These are phyloP conservation scores for Colletotrichum musae DNA, from an alignment of 2,329 filamentous ascomycete species.

Conservation along the genomic window DNA sequence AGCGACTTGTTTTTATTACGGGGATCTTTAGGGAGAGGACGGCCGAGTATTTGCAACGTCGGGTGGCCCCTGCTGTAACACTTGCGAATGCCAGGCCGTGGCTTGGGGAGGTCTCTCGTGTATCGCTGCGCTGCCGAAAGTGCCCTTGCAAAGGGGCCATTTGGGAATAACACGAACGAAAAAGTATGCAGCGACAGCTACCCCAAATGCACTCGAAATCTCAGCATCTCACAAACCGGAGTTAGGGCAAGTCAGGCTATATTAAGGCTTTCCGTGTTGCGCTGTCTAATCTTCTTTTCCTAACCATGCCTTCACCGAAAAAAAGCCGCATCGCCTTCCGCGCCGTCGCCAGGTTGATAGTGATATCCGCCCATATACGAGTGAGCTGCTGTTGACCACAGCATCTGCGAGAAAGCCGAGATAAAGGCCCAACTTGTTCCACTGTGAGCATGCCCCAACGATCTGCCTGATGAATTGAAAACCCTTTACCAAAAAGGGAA, in stretches of 20 bases:
- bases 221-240: too few species aligned
- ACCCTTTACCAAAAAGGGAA: constrained; percentile 23
- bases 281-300: not conserved
- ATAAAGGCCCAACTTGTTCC: not conserved
- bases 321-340: not conserved
- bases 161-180: too few species aligned
- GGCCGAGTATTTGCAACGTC: too few species aligned
- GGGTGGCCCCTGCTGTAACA: too few species aligned
- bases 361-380: not conserved
- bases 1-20: not conserved
- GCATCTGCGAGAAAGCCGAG: not conserved
- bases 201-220: too few species aligned
- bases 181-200: too few species aligned
- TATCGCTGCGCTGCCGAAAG: too few species aligned
- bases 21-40: too few species aligned
- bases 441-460: not conserved
- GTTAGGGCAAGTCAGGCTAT: too few species aligned
- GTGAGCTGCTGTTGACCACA: not conserved
- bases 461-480: not conserved
- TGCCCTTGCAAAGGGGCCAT: too few species aligned
- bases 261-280: not conserved
- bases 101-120: too few species aligned
- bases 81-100: too few species aligned
- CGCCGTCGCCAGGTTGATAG: not conserved
- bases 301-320: not conserved